phyloP scores from a whole-genome alignment of 177 flowering plant species.

The Vitis hybrid region DNA sequence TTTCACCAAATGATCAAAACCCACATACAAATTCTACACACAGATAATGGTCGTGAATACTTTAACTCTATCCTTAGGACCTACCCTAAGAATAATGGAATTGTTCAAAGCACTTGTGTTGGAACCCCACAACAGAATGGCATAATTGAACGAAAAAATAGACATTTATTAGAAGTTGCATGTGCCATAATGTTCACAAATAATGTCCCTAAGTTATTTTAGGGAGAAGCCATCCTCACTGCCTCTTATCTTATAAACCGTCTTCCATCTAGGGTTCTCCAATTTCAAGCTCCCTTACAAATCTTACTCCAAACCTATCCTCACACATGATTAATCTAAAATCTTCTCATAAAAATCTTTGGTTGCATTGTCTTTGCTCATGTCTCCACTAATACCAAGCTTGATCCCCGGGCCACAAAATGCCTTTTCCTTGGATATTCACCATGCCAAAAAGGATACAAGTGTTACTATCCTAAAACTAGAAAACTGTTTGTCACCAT shows the following conservation, averaged over 20 bases:
- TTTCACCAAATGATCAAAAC: no score
- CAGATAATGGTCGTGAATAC: no score
- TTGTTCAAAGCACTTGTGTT: no score
- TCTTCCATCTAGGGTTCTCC: conserved; percentile 9
- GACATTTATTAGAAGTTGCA: conserved; percentile 18
- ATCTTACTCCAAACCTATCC: neutral
- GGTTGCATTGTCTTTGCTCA: conserved; percentile 19
- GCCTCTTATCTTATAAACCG: conserved; percentile 22
- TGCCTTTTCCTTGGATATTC: conserved; percentile 17
- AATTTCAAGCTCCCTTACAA: conserved; percentile 15
- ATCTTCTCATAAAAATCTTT: conserved; percentile 4
- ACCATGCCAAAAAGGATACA: no score
- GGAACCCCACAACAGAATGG: no score
- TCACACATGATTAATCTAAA: neutral
- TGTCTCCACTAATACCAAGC: neutral
- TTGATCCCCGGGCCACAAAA: conserved; percentile 4
- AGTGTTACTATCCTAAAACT: no score
- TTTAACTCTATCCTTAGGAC: no score
- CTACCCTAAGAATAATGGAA: no score
- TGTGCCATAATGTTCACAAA: conserved; percentile 1
- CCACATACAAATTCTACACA: no score
- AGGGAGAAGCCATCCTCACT: conserved; percentile 23
- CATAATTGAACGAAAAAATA: neutral
- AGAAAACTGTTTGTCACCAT: no score
- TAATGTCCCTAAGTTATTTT: conserved; percentile 9